A percentile compares a stretch with the other conserved stretches of the same genome.
Evolutionary conservation across 257 asterid species (phyloP).

Genomic region (Misopates orontium): DNA sequence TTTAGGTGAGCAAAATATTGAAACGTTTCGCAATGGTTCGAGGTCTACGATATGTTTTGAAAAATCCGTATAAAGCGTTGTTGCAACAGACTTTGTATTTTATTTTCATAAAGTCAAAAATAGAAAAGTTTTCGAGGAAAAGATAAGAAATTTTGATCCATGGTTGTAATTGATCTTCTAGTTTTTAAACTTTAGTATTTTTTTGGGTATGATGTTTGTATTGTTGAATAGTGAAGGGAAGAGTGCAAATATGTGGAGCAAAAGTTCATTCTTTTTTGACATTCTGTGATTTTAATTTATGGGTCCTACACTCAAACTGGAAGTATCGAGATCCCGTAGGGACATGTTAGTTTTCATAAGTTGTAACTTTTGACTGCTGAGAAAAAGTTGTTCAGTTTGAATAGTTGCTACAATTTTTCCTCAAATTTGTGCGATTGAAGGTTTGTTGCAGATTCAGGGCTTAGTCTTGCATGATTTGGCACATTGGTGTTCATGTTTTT

Average conservation of each 20-base stretch:
- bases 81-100: too few species aligned
- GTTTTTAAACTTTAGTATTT: too few species aligned
- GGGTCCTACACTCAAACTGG: slow-evolving; percentile 20
- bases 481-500: slow-evolving; percentile 1
- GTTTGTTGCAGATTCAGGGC: not conserved
- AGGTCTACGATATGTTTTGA: too few species aligned
- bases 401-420: not conserved
- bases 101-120: too few species aligned
- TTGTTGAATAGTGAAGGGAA: not conserved
- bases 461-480: slow-evolving; percentile 19
- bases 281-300: slow-evolving; percentile 24
- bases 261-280: slow-evolving; percentile 12
- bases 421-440: not conserved
- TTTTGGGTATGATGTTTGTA: too few species aligned
- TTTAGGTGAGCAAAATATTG: too few species aligned
- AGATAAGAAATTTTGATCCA: too few species aligned
- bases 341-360: not conserved
- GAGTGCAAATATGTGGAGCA: not conserved
- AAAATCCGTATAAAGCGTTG: too few species aligned
- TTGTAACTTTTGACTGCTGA: not conserved
- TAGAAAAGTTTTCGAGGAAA: too few species aligned
- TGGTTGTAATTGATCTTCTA: too few species aligned
- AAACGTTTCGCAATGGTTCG: too few species aligned
- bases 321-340: not conserved
- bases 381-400: slow-evolving; percentile 9